phyloP scores from a whole-genome alignment of 805 yeast species.

The Barnettozyma vustinii region DNA sequence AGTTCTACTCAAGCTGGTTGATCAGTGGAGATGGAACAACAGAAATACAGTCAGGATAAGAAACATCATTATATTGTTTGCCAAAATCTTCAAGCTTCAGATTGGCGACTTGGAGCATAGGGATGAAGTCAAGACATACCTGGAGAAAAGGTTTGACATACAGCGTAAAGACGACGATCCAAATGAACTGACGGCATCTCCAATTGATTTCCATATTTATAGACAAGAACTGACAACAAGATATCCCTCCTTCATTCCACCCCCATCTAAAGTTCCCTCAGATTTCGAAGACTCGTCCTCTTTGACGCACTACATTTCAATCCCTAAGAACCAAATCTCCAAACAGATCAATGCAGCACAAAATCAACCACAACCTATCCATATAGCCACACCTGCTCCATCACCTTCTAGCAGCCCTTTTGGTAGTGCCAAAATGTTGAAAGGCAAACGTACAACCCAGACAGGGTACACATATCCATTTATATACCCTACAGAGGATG shows the following conservation, averaged over 20 bases:
- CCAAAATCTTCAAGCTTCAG: constrained; percentile 49
- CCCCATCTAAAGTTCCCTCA: constrained; percentile 41
- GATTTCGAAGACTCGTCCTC: constrained; percentile 46
- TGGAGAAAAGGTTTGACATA: constrained; percentile 36
- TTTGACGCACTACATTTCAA: constrained; percentile 52
- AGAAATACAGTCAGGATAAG: constrained; percentile 43
- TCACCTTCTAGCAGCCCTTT: constrained; percentile 65
- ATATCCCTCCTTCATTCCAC: constrained; percentile 65
- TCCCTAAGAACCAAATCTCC: constrained; percentile 48
- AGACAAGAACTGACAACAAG: constrained; percentile 68
- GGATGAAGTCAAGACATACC: constrained; percentile 39
- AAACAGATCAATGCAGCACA: constrained; percentile 32
- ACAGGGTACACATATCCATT: constrained; percentile 64
- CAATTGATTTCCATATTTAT: constrained; percentile 79
- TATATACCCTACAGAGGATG: constrained; percentile 47
- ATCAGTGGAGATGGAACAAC: constrained; percentile 60
- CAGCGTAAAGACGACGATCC: constrained; percentile 23
- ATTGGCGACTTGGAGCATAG: constrained; percentile 53
- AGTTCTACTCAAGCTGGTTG: constrained; percentile 45
- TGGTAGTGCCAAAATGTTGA: constrained; percentile 16
- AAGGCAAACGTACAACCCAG: constrained; percentile 52
- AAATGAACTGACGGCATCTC: constrained; percentile 51
- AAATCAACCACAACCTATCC: constrained; percentile 51
- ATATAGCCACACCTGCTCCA: constrained; percentile 84
- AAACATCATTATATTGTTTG: constrained; percentile 46